These are phyloP conservation scores for Hypomyces perniciosus DNA, from an alignment of 2,329 filamentous ascomycete species.

Conservation along the genomic window DNA sequence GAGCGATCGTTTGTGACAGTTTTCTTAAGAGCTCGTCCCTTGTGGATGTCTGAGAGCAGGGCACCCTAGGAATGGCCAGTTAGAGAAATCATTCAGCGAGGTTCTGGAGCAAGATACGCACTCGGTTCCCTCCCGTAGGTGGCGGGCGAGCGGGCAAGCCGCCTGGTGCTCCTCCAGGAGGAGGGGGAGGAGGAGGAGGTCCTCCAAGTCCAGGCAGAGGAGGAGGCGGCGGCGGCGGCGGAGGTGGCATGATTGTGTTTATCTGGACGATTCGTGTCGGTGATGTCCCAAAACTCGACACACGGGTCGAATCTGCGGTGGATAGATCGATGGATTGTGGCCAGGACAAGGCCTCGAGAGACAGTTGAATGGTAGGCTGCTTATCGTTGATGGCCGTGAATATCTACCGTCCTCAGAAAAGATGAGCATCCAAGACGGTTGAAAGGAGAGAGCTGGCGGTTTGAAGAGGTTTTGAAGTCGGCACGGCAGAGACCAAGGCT, in stretches of 20 bases:
- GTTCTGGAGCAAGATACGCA: slow-evolving; percentile 38
- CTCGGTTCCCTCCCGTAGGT: slow-evolving; percentile 51
- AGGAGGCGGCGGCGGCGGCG: slow-evolving; percentile 65
- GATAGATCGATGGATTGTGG: background rate
- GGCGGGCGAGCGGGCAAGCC: slow-evolving; percentile 53
- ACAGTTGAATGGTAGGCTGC: background rate
- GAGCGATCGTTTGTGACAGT: slow-evolving; percentile 89
- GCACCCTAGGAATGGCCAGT: slow-evolving; percentile 57
- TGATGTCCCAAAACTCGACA: no score
- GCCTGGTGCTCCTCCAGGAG: slow-evolving; percentile 37
- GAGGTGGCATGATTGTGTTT: slow-evolving; percentile 42
- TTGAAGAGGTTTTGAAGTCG: background rate
- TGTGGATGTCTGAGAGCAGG: slow-evolving; percentile 79
- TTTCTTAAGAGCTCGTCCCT: slow-evolving; percentile 76
- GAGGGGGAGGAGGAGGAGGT: slow-evolving; percentile 61
- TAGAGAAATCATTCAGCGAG: background rate
- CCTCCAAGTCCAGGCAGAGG: slow-evolving; percentile 58
- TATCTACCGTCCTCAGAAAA: background rate
- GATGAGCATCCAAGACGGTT: background rate
- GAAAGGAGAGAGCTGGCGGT: background rate
- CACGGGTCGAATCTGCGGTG: background rate
- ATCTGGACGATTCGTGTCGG: background rate
- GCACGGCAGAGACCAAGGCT: slow-evolving; percentile 4
- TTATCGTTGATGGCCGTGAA: background rate
- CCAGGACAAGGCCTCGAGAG: background rate